Conservation (phyloP, 2,329 filamentous ascomycete genomes). For the Pseudogymnoascus destructans region DNA sequence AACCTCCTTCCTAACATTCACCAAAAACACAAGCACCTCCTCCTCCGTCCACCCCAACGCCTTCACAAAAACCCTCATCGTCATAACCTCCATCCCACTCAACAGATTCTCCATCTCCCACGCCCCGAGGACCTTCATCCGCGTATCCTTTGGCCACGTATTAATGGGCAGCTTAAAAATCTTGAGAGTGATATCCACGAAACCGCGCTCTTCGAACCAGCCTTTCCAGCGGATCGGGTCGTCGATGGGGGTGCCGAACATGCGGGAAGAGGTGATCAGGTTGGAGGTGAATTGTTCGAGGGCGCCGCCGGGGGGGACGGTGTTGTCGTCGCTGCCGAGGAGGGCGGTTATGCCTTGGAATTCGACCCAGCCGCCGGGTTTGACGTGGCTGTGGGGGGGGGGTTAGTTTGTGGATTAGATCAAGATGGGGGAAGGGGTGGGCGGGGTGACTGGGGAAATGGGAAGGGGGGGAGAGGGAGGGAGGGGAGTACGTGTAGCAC, state of each 20-base stretch:
- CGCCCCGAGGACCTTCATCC: constrained; percentile 11
- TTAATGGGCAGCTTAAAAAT: constrained; percentile 21
- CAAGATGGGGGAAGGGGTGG: not conserved
- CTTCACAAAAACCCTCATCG: constrained; percentile 28
- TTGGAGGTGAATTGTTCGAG: not conserved
- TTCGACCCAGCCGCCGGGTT: constrained; percentile 24
- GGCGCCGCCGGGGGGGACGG: not conserved
- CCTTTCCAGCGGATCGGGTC: not conserved
- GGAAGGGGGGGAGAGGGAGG: not conserved
- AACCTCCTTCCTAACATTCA: constrained; percentile 26
- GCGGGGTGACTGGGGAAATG: not conserved
- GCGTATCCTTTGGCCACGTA: constrained; percentile 10
- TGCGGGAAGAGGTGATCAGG: not conserved
- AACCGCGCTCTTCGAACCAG: not conserved
- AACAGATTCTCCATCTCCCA: constrained; percentile 18
- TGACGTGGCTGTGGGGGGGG: constrained; percentile 11
- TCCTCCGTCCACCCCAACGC: constrained; percentile 26
- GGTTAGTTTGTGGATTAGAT: not conserved
- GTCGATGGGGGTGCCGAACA: not conserved
- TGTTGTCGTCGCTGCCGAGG: constrained; percentile 9
- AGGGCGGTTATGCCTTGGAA: constrained; percentile 19
- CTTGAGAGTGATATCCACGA: not conserved
- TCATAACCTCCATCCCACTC: constrained; percentile 26
- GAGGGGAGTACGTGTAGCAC: constrained; percentile 8
- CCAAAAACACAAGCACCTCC: constrained; percentile 27